Conservation (phyloP, 169 alveolate genomes). For the Plasmodium inui region DNA sequence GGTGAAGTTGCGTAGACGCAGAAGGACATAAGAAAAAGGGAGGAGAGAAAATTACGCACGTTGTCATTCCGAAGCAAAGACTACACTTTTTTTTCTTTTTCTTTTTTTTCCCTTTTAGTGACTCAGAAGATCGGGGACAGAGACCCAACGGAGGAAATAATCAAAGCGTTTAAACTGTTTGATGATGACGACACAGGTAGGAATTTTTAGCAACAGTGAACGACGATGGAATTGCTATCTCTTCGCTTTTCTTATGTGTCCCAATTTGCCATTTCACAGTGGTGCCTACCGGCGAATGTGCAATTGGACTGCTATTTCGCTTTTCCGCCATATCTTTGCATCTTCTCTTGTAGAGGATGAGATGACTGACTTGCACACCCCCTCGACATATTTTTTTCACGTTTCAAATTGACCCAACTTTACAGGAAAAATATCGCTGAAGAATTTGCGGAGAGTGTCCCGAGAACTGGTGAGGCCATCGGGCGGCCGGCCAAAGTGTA, state of each 20-base stretch:
- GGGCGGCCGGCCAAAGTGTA: background rate
- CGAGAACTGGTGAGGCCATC: constrained; percentile 89
- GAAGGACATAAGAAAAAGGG: background rate
- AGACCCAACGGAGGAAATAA: constrained; percentile 97
- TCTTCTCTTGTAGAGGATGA: background rate
- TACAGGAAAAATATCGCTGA: constrained; percentile 92
- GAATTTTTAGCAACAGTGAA: background rate
- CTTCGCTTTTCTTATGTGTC: background rate
- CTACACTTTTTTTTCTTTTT: background rate
- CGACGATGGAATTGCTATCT: background rate
- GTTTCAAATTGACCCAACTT: background rate
- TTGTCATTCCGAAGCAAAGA: background rate
- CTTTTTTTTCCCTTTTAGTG: constrained; percentile 78
- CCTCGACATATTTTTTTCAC: background rate
- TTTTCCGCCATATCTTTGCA: background rate
- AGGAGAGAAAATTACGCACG: background rate
- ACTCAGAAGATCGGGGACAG: constrained; percentile 91
- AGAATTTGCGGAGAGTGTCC: constrained; percentile 96
- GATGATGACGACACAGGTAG: constrained; percentile 95
- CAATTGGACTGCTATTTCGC: background rate
- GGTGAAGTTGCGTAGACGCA: background rate
- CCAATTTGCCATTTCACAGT: background rate
- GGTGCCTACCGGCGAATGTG: background rate
- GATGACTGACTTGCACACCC: background rate
- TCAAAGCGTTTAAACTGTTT: constrained; percentile 95